phyloP scores from a whole-genome alignment of 306 rosid genomes.

The Quercus parvula region DNA sequence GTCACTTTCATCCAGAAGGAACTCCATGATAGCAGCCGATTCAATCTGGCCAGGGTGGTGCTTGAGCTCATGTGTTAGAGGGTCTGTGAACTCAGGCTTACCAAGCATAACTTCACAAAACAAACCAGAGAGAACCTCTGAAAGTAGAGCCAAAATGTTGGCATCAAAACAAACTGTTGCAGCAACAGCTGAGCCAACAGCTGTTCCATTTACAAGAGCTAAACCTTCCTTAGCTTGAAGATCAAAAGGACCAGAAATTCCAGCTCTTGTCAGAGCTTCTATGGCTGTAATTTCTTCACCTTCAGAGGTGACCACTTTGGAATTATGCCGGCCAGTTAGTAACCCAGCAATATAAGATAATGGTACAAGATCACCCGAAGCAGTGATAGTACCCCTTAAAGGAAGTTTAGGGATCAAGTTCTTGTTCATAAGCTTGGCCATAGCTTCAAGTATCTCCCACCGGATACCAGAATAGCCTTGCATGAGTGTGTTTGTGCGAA shows the following conservation, averaged over 20 bases:
- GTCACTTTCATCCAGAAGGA: slow-evolving; percentile 21
- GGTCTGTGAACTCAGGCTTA: slow-evolving; percentile 34
- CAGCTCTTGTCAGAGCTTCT: slow-evolving; percentile 33
- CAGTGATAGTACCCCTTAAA: slow-evolving; percentile 35
- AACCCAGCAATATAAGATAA: slow-evolving; percentile 38
- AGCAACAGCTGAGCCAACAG: slow-evolving; percentile 32
- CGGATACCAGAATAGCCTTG: slow-evolving; percentile 40
- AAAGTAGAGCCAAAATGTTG: slow-evolving; percentile 21
- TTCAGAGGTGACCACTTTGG: slow-evolving; percentile 20
- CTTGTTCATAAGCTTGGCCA: slow-evolving; percentile 31
- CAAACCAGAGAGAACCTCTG: slow-evolving; percentile 29
- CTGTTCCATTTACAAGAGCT: slow-evolving; percentile 40
- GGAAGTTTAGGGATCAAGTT: slow-evolving; percentile 36
- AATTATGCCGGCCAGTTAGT: slow-evolving; percentile 32
- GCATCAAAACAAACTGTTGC: slow-evolving; percentile 38
- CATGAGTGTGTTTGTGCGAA: slow-evolving; percentile 34
- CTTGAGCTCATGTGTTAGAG: slow-evolving; percentile 34
- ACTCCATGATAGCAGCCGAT: slow-evolving; percentile 34
- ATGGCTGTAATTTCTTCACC: slow-evolving; percentile 22
- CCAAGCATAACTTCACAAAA: slow-evolving; percentile 37
- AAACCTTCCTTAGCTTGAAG: slow-evolving; percentile 40
- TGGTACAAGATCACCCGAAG: slow-evolving; percentile 42
- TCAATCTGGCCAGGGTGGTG: slow-evolving; percentile 46
- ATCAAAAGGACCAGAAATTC: slow-evolving; percentile 26
- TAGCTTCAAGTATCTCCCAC: slow-evolving; percentile 29